Evolutionary conservation across 805 yeast species (phyloP), one percentile per base, ranked within the genome.

Genomic region (Candida saitoana): DNA sequence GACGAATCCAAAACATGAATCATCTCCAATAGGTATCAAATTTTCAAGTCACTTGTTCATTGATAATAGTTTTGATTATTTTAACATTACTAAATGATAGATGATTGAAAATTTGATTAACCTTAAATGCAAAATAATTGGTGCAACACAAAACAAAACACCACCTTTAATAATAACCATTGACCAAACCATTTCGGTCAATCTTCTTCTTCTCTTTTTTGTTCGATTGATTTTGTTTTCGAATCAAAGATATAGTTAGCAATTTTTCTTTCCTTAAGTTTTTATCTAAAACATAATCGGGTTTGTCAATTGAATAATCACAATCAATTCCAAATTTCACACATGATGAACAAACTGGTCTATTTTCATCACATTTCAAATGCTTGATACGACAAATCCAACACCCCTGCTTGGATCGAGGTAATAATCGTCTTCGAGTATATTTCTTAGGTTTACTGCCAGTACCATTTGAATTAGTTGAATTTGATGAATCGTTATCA

Each of bases 321-420:
- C 75, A 69, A 17, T 51, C 54, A 24, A 69, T 60, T n/a, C 72
- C 71, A 50, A 65, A 67, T 38, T 64, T 64, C 11, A 45, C 38
- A 50, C 75, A 69, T 38, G 62, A 57, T 20, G 62, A 44, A 48
- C 75, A 69, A 5, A 47, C 42, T 0, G 75, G 75, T 42, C 62
- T 58, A 9, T 29, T 36, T 44, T 69, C 75, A 45, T 69, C 73
- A 49, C 75, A 69, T 47, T 69, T 69, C 43, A 69, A 57, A 47
- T 69, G 75, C 47, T 68, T 67, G 44, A 69, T 69, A 41, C 75
- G 54, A 46, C 75, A 69, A 41, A 69, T 66, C 75, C 75, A 69
- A 45, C 75, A 69, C 5, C 75, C 75, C 25, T 56, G 62, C 44
- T 66, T 66, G 2, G 72, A 65, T 36, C 74, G 52, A 2, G 72